These are phyloP conservation scores for Alternaria angustiovoidea DNA, from an alignment of 2,329 filamentous ascomycete species.

Conservation along the genomic window DNA sequence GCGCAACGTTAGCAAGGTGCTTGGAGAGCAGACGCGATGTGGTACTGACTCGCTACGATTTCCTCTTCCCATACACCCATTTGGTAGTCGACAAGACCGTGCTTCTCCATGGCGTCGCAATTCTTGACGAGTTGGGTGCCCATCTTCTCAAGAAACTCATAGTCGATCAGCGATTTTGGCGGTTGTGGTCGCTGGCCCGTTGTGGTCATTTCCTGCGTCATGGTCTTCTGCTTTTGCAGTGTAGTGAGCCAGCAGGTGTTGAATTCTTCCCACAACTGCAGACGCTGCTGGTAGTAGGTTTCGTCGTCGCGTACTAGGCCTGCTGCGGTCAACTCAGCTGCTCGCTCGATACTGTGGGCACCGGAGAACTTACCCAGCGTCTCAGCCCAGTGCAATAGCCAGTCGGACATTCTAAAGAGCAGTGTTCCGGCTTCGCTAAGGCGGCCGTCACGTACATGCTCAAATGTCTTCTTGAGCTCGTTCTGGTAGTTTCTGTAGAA, in stretches of 20 bases:
- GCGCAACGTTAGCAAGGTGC: conserved; percentile 20
- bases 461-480: conserved; percentile 70
- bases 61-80: conserved; percentile 96
- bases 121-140: conserved; percentile 81
- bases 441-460: conserved; percentile 70
- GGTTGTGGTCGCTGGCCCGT: conserved; percentile 65
- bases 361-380: conserved; percentile 66
- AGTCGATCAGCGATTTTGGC: conserved; percentile 71
- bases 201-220: conserved; percentile 67
- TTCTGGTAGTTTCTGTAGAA: conserved; percentile 71
- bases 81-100: conserved; percentile 96
- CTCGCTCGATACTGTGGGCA: conserved; percentile 36
- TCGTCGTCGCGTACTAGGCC: conserved; percentile 86
- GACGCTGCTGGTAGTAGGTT: conserved; percentile 74
- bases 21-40: not conserved
- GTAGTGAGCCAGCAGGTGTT: conserved; percentile 90
- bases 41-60: conserved; percentile 78
- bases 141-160: conserved; percentile 77
- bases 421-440: conserved; percentile 67
- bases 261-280: conserved; percentile 92
- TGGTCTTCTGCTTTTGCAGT: conserved; percentile 82
- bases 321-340: conserved; percentile 67
- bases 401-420: conserved; percentile 70
- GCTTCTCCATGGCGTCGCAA: conserved; percentile 85
- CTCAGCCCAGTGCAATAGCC: conserved; percentile 71